Evolutionary conservation across 345 rosid genomes (phyloP).

Genomic region (Durio zibethinus): DNA sequence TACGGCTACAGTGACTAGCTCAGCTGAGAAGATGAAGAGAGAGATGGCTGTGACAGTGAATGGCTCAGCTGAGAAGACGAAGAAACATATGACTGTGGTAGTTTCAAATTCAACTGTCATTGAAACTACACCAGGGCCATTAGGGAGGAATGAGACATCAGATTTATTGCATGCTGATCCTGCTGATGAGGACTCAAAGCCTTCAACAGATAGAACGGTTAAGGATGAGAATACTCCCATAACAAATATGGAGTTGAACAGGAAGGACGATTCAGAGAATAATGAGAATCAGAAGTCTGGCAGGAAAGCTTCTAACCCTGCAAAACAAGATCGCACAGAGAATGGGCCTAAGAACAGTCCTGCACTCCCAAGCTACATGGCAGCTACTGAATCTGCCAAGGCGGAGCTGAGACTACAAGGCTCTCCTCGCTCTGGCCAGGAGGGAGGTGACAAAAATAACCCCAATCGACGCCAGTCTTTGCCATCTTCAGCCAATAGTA

Average conservation of each 20-base stretch:
- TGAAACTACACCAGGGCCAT: conserved; percentile 33
- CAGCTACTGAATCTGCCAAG: conserved; percentile 87
- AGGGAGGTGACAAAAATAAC: conserved; percentile 51
- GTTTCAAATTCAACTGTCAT: conserved; percentile 25
- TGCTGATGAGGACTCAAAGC: conserved; percentile 34
- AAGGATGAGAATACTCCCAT: conserved; percentile 41
- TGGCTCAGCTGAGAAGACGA: conserved; percentile 20
- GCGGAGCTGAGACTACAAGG: conserved; percentile 83
- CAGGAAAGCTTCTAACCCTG: conserved; percentile 41
- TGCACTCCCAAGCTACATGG: conserved; percentile 82
- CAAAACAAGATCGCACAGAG: conserved; percentile 61
- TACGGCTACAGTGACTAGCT: neutral
- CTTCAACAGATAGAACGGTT: conserved; percentile 29
- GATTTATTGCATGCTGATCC: conserved; percentile 35
- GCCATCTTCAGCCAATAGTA: conserved; percentile 60
- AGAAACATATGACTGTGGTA: conserved; percentile 25
- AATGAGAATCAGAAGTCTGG: conserved; percentile 50
- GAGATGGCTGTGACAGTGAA: conserved; percentile 22
- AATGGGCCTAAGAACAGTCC: conserved; percentile 64
- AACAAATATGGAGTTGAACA: conserved; percentile 39
- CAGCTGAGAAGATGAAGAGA: conserved; percentile 23
- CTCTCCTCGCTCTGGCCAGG: conserved; percentile 64
- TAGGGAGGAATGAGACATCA: conserved; percentile 35
- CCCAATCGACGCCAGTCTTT: conserved; percentile 67
- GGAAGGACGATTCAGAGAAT: conserved; percentile 42